Evolutionary conservation across 2,329 filamentous ascomycete species (phyloP).

Genomic region (Fusarium sp.): DNA sequence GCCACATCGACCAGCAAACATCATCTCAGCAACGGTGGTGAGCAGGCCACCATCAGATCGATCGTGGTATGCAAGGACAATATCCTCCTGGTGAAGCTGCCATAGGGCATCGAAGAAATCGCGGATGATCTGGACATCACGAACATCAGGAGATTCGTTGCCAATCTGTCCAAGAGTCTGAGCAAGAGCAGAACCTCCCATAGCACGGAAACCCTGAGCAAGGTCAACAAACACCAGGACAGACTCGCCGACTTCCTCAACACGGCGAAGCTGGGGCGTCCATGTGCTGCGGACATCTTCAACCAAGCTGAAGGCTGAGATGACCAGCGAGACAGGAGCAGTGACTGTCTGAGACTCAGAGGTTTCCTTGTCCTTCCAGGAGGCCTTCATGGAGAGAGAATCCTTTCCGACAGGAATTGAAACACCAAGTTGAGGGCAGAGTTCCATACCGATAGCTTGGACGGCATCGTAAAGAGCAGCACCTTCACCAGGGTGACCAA

Average conservation of each 20-base stretch:
- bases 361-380: conserved; percentile 81
- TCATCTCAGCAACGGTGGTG: conserved; percentile 95
- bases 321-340: conserved; percentile 89
- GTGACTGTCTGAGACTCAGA: conserved; percentile 85
- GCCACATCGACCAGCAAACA: conserved; percentile 94
- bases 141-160: conserved; percentile 86
- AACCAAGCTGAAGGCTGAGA: conserved; percentile 90
- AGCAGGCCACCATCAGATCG: conserved; percentile 92
- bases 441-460: conserved; percentile 89
- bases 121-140: conserved; percentile 81
- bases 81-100: conserved; percentile 68
- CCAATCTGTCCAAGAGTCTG: conserved; percentile 91
- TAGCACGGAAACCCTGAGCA: conserved; percentile 79
- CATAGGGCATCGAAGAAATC: conserved; percentile 92
- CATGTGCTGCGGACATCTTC: conserved; percentile 87
- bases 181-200: conserved; percentile 91
- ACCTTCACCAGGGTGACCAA: conserved; percentile 90
- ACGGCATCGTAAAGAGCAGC: conserved; percentile 94
- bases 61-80: conserved; percentile 94
- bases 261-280: conserved; percentile 87
- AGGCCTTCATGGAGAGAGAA: conserved; percentile 98
- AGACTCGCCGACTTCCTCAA: conserved; percentile 90
- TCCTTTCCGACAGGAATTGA: conserved; percentile 98
- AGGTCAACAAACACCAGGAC: conserved; percentile 93
- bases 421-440: conserved; percentile 90